These are phyloP conservation scores for Pezicula radicicola DNA, from an alignment of 2,329 filamentous ascomycete species.

Conservation along the genomic window DNA sequence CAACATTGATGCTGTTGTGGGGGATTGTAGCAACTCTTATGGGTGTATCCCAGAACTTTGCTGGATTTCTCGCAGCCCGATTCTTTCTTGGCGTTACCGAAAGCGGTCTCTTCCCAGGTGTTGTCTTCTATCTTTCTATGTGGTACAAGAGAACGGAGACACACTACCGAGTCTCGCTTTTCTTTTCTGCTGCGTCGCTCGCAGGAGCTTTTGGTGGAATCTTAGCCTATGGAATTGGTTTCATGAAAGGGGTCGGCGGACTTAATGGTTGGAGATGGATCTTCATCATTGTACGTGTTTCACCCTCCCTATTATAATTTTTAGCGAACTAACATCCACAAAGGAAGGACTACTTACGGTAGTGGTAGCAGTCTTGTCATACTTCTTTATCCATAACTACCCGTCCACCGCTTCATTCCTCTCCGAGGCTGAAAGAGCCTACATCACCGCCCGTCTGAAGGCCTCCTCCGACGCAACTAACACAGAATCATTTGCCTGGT, in stretches of 20 bases:
- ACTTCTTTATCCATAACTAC: conserved; percentile 65
- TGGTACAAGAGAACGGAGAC: conserved; percentile 51
- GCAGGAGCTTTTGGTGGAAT: conserved; percentile 57
- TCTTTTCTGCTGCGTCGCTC: conserved; percentile 52
- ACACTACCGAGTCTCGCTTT: conserved; percentile 52
- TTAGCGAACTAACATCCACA: conserved; percentile 2
- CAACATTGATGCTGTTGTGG: conserved; percentile 54
- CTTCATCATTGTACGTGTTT: conserved; percentile 49
- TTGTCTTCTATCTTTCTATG: conserved; percentile 49
- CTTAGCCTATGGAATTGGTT: conserved; percentile 52
- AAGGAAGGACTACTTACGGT: conserved; percentile 55
- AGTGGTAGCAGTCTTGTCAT: conserved; percentile 44
- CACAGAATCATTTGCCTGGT: conserved; percentile 67
- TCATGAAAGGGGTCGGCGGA: conserved; percentile 50
- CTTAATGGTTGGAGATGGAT: conserved; percentile 55
- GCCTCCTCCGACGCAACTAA: conserved; percentile 68
- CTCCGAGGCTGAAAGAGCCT: conserved; percentile 37
- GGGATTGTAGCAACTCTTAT: conserved; percentile 50
- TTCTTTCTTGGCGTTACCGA: conserved; percentile 56
- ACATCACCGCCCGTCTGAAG: conserved; percentile 54
- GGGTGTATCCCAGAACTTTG: conserved; percentile 46
- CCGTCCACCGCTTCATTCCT: conserved; percentile 57
- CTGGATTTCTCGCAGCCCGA: conserved; percentile 49
- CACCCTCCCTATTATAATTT: neutral
- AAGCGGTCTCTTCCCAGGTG: conserved; percentile 50